phyloP scores from a whole-genome alignment of 2,329 filamentous ascomycete species.

The Curvularia lunata region DNA sequence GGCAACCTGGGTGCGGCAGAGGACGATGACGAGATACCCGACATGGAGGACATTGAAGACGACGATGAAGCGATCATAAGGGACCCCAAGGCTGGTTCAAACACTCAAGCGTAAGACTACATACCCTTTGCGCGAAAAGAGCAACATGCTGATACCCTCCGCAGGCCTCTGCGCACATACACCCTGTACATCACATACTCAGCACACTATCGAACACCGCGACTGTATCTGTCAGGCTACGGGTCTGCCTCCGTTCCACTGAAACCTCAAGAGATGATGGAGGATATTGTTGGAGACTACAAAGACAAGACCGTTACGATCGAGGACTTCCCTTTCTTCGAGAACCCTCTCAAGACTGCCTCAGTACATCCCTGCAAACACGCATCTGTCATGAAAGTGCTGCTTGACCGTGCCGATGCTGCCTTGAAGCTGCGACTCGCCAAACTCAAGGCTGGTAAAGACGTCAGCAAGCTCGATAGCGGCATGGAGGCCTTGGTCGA shows the following conservation, averaged over 20 bases:
- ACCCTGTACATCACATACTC: constrained; percentile 98
- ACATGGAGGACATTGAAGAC: constrained; percentile 97
- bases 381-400: constrained; percentile 95
- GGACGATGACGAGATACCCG: constrained; percentile 81
- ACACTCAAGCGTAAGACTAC: constrained; percentile 61
- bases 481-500: constrained; percentile 89
- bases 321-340: constrained; percentile 96
- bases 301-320: constrained; percentile 98
- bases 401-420: constrained; percentile 92
- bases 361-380: constrained; percentile 97
- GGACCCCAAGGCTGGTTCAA: constrained; percentile 56
- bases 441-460: constrained; percentile 72
- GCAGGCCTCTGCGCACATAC: constrained; percentile 86
- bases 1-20: constrained; percentile 82
- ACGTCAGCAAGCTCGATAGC: constrained; percentile 58
- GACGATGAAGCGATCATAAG: constrained; percentile 94
- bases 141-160: constrained; percentile 19
- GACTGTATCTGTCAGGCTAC: constrained; percentile 94
- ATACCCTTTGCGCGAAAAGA: not conserved
- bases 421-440: constrained; percentile 87
- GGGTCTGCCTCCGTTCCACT: constrained; percentile 78
- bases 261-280: constrained; percentile 87
- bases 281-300: constrained; percentile 95
- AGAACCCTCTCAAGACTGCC: constrained; percentile 91
- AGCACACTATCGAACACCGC: constrained; percentile 93